phyloP scores from a whole-genome alignment of 192 early-diverging fungal genomes.

The Gigaspora rosea region DNA sequence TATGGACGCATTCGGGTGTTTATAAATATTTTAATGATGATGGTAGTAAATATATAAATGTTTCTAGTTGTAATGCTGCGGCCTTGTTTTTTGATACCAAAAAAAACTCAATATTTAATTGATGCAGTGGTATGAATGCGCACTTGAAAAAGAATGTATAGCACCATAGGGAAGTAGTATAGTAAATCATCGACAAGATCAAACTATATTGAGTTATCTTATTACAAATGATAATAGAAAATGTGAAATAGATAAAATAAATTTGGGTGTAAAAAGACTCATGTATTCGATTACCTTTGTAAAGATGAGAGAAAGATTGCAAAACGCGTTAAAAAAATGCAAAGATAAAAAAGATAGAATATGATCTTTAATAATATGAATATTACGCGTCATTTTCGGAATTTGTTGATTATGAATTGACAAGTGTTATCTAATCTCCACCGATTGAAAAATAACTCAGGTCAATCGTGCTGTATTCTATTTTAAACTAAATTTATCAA shows the following conservation, averaged over 20 bases:
- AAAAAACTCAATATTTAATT: constrained; percentile 37
- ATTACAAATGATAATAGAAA: not conserved
- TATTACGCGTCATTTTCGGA: no score
- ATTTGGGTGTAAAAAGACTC: no score
- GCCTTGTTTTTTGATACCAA: constrained; percentile 50
- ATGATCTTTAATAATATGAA: no score
- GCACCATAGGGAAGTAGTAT: constrained; percentile 52
- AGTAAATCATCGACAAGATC: constrained; percentile 58
- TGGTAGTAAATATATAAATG: constrained; percentile 38
- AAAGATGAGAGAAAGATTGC: no score
- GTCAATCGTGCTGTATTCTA: no score
- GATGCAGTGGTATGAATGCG: constrained; percentile 52
- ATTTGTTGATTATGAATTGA: no score
- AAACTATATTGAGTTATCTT: constrained; percentile 52
- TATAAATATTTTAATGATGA: constrained; percentile 46
- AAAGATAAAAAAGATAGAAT: no score
- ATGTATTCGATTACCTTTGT: no score
- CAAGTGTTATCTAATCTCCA: no score
- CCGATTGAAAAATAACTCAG: no score
- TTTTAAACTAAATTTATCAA: no score
- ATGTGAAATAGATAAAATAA: not conserved
- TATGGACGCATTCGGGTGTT: constrained; percentile 52
- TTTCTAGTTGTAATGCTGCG: constrained; percentile 55
- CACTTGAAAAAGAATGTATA: constrained; percentile 46
- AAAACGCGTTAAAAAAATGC: no score